Base-by-base conservation (phyloP, 768 basidiomycete species). In the Termitomyces sp. region DNA sequence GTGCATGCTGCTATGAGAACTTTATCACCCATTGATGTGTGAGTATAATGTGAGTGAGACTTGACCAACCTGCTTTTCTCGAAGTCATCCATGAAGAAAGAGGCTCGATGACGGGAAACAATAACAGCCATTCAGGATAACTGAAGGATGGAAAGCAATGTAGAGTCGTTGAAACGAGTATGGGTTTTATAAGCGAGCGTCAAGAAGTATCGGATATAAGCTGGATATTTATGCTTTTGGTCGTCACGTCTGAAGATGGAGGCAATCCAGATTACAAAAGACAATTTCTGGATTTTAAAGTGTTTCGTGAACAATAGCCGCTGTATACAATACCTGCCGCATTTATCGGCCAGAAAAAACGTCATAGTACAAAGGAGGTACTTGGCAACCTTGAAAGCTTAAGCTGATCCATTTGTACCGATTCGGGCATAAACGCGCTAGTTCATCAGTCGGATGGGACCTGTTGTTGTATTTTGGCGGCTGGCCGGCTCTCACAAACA, bases 1-100 rank as follows among this genome's bases (percentile, higher is more conserved):
- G 60, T 54, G 63, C 13, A 51, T 44, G 33, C 40, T 26, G 58
- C 60, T 61, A 47, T 26, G 50, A 44, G 63, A 53, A 38, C 36
- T 51, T 51, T 26, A 26, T 26, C 14, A 23, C 20, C 26, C 10
- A 7, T 41, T 4, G 18, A 41, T 26, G 50, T 40, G 23, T 38
- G 26, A 7, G 20, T 38, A 3, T 12, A 32, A 32, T 20, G 2
- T 32, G 23, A 23, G 18, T 12, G 52, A 23, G 23, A 26, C 5
- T 28, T 16, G 12, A 32, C 52, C 30, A 12, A 50, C 66, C 63
- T 59, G 58, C 28, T 46, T 33, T 38, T 58, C 54, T 23, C 68
- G 64, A 48, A 64, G 49, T 56, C 63, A 12, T 65, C 55, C 66
- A 74, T 68, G 49, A 68, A 72, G 65, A 72, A 74, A 54, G 65